Evolutionary conservation across 2,329 filamentous ascomycete species (phyloP).

Genomic region (Davidsoniella virescens): DNA sequence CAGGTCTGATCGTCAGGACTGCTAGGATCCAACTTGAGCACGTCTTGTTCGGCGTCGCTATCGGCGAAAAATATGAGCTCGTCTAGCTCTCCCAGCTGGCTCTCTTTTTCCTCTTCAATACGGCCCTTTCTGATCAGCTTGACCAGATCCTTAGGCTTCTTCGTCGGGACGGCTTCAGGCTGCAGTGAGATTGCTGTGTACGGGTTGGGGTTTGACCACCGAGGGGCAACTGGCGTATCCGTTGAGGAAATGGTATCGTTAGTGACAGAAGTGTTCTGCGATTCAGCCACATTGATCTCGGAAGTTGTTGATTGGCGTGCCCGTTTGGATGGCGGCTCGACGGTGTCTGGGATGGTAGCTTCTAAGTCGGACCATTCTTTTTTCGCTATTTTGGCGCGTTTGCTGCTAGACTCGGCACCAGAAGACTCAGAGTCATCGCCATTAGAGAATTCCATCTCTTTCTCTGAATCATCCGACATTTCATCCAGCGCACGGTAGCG

Average conservation of each 20-base stretch:
- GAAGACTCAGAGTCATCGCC: conserved; percentile 21
- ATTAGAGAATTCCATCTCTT: conserved; percentile 48
- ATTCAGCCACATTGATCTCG: not conserved
- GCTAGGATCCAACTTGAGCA: conserved; percentile 5
- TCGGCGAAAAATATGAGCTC: conserved; percentile 86
- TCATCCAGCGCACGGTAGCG: conserved; percentile 41
- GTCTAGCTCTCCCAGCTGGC: conserved; percentile 41
- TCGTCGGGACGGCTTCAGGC: conserved; percentile 45
- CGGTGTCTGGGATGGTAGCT: conserved; percentile 16
- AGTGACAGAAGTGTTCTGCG: not conserved
- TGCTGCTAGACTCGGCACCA: not conserved
- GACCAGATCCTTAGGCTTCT: conserved; percentile 74
- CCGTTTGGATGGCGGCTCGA: conserved; percentile 28
- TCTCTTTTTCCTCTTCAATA: conserved; percentile 36
- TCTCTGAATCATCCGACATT: conserved; percentile 46
- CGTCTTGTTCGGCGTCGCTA: conserved; percentile 35
- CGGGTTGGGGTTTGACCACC: conserved; percentile 92
- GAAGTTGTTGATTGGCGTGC: conserved; percentile 22
- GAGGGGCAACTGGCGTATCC: conserved; percentile 31
- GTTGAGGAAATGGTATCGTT: not conserved
- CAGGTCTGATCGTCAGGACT: conserved; percentile 7
- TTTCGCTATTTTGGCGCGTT: not conserved
- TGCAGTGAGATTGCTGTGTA: conserved; percentile 70
- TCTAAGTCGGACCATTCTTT: not conserved
- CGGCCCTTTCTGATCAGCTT: conserved; percentile 85